Conservation (phyloP, 352 stramenopile genomes). For the Phytophthora macrochlamydospora region DNA sequence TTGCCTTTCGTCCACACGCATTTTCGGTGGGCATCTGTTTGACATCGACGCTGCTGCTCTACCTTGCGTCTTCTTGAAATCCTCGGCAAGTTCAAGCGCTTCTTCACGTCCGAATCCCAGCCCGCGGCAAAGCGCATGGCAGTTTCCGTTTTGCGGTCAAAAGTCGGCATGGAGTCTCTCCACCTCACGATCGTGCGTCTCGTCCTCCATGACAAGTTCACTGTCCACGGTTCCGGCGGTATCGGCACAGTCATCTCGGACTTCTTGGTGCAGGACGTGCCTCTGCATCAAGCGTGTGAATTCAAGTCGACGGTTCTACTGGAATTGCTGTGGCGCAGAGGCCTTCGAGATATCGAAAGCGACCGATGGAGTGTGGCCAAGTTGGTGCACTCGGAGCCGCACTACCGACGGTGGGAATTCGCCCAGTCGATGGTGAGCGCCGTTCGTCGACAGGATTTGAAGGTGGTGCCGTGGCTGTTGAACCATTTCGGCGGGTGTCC, state of each 20-base stretch:
- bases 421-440: not conserved
- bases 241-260: not conserved
- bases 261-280: conserved; percentile 3
- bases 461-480: conserved; percentile 1
- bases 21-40: too few relatives aligned
- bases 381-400: not conserved
- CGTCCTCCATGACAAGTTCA: not conserved
- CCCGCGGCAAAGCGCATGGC: not conserved
- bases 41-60: not conserved
- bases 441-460: not conserved
- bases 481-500: not conserved
- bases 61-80: not conserved
- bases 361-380: not conserved
- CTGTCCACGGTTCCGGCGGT: not conserved
- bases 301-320: conserved; percentile 1
- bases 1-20: too few relatives aligned
- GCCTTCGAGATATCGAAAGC: not conserved
- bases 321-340: conserved; percentile 5
- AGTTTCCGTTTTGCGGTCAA: not conserved
- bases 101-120: not conserved
- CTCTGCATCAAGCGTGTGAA: not conserved
- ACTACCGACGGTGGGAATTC: conserved; percentile 7
- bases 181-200: not conserved
- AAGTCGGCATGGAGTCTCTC: not conserved
- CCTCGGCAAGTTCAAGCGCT: not conserved